phyloP scores from a whole-genome alignment of 163 green algal species.

The Trebouxia gelatinosa region DNA sequence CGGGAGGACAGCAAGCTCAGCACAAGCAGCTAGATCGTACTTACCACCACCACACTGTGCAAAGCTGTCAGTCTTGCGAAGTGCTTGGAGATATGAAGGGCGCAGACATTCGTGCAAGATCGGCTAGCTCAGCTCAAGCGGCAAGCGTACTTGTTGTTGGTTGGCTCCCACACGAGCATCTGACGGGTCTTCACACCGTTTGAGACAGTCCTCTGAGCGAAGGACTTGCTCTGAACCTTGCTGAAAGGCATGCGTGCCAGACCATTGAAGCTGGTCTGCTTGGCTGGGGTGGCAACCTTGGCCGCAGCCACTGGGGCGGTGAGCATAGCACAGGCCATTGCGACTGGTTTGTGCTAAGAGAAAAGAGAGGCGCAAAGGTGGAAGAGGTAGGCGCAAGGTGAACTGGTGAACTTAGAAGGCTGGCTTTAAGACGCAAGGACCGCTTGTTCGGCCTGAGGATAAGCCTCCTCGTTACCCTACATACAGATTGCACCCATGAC shows the following conservation, averaged over 20 bases:
- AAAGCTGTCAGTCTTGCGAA: too few relatives aligned
- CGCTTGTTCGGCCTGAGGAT: conserved; percentile 16
- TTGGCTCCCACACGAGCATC: conserved; percentile 48
- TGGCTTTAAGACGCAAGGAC: background rate
- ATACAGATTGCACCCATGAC: too few relatives aligned
- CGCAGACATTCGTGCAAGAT: too few relatives aligned
- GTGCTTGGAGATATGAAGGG: too few relatives aligned
- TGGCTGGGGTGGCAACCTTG: conserved; percentile 1
- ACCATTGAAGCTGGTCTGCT: conserved; percentile 13
- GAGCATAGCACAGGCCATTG: background rate
- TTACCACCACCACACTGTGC: too few relatives aligned
- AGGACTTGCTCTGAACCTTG: conserved; percentile 19
- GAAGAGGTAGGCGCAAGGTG: background rate
- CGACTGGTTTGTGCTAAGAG: conserved; percentile 5
- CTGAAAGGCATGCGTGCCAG: conserved; percentile 11
- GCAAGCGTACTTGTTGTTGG: conserved; percentile 49
- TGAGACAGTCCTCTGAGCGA: conserved; percentile 35
- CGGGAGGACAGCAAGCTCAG: too few relatives aligned
- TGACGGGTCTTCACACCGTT: conserved; percentile 36
- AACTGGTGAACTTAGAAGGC: background rate
- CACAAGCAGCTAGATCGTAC: too few relatives aligned
- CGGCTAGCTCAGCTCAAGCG: too few relatives aligned
- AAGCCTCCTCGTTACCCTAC: background rate
- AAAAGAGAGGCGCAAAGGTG: background rate
- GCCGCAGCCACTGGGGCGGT: conserved; percentile 6